Evolutionary conservation across 2,329 filamentous ascomycete species (phyloP), one percentile per base, ranked within the genome.

Genomic region (Paramyrothecium roridum): DNA sequence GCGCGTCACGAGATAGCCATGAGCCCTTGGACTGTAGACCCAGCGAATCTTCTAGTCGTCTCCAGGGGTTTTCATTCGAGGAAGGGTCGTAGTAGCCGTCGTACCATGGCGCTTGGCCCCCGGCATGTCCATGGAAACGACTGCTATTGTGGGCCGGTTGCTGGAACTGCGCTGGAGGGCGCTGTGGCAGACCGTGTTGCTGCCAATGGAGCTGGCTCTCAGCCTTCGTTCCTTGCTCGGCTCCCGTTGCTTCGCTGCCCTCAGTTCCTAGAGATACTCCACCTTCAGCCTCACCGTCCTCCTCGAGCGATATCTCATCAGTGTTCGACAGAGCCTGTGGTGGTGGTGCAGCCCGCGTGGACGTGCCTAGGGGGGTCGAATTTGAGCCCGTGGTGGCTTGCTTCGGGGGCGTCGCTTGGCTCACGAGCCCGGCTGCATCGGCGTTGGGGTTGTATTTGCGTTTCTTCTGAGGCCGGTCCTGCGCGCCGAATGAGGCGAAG

Each of bases 1-100:
- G 51, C 10, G 49, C 49, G 17, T 52, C 53, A 6, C 57, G 61
- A 17, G 60, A 26, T 16, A 80, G 58, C 82, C 82, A 86, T 1
- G 61, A 65, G 2, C 79, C 81, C 16, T 66, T 66, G 1, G 78
- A 57, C 43, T 70, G 60, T 49, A 86, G 59, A 0, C 78, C 77
- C 22, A 68, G 68, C 8, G 68, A 61, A 61, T 73, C 71, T 67
- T 87, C 84, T 20, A 87, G 70, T 10, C 66, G 69, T 52, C 78
- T 81, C 89, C 89, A 93, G 0, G 89, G 89, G 66, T 93, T 90
- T 66, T 86, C 79, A 62, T 90, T 84, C 58, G 87, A 89, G 56
- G 77, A 80, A 0, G 83, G 81, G 56, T 90, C 82, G 68, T 91
- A 92, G 68, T 89, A 90, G 37, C 79, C 84, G 43, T 80, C 73